phyloP scores from a whole-genome alignment of 1,139 yeast genomes.

The Yamadazyma friedrichii region DNA sequence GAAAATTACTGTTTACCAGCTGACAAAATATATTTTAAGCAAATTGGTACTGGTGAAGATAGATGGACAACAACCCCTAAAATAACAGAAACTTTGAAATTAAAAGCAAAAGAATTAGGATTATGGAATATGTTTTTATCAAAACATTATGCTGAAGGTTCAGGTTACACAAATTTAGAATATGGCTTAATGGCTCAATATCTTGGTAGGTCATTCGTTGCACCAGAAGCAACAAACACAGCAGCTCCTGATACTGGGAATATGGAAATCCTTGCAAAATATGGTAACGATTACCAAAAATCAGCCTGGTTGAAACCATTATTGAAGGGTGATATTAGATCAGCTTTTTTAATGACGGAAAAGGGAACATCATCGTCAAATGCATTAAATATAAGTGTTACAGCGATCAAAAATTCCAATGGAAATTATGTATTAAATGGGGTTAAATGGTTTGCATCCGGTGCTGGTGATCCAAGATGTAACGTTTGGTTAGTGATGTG shows the following conservation, averaged over 20 bases:
- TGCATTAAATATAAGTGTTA: constrained; percentile 60
- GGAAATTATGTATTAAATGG: constrained; percentile 62
- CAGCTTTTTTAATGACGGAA: constrained; percentile 74
- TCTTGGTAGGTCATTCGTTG: constrained; percentile 56
- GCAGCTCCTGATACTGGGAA: constrained; percentile 77
- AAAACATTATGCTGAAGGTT: constrained; percentile 56
- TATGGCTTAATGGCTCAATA: constrained; percentile 72
- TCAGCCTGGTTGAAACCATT: constrained; percentile 55
- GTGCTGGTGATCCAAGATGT: constrained; percentile 72
- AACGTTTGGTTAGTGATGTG: constrained; percentile 68
- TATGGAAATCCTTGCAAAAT: constrained; percentile 66
- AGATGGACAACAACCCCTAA: constrained; percentile 56
- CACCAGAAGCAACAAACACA: constrained; percentile 65
- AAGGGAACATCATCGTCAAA: constrained; percentile 65
- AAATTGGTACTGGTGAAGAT: constrained; percentile 32
- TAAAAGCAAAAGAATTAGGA: constrained; percentile 54
- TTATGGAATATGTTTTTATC: constrained; percentile 68
- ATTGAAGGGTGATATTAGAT: constrained; percentile 57
- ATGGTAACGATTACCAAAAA: constrained; percentile 55
- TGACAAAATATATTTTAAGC: constrained; percentile 42
- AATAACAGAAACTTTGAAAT: constrained; percentile 52
- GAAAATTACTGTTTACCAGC: constrained; percentile 63
- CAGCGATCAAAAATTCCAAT: constrained; percentile 41
- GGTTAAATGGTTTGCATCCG: constrained; percentile 74
- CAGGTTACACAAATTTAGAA: constrained; percentile 65